Conservation (phyloP, 495 filamentous ascomycete genomes). For the Tirmania nivea region DNA sequence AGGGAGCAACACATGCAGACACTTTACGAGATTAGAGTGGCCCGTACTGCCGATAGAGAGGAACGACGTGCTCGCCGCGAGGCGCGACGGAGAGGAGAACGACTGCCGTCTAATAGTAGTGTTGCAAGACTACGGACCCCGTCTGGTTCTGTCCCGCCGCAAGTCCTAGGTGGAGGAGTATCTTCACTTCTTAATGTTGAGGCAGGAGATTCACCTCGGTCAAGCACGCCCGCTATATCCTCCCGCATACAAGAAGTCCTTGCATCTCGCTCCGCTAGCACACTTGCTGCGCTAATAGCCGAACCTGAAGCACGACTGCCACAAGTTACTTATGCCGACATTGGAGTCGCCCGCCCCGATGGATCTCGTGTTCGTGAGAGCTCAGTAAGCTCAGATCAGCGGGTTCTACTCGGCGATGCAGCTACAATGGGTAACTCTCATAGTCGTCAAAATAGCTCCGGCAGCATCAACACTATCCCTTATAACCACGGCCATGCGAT, state of each 20-base stretch:
- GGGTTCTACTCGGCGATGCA: constrained; percentile 9
- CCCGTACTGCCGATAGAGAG: constrained; percentile 60
- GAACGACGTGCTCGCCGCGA: constrained; percentile 43
- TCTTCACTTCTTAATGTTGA: not conserved
- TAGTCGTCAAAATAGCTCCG: constrained; percentile 3
- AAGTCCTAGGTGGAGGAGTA: not conserved
- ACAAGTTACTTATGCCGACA: constrained; percentile 62
- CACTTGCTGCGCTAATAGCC: constrained; percentile 13
- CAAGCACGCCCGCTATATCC: not conserved
- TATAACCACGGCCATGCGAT: not conserved
- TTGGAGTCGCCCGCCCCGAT: constrained; percentile 75
- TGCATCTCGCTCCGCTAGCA: constrained; percentile 19
- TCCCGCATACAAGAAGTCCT: constrained; percentile 6
- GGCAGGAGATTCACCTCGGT: not conserved
- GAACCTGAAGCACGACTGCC: constrained; percentile 55
- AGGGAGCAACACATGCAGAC: constrained; percentile 88
- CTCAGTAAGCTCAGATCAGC: constrained; percentile 11
- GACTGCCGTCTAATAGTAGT: not conserved
- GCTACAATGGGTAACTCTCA: constrained; percentile 14
- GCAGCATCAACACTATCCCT: not conserved
- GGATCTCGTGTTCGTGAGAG: constrained; percentile 63
- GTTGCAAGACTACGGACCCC: not conserved
- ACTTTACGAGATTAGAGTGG: constrained; percentile 68
- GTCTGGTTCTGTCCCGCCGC: constrained; percentile 12
- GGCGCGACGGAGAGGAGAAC: not conserved